Evolutionary conservation across 768 basidiomycete genomes (phyloP), one percentile per base, ranked within the genome.

Genomic region (Podaxis sp.): DNA sequence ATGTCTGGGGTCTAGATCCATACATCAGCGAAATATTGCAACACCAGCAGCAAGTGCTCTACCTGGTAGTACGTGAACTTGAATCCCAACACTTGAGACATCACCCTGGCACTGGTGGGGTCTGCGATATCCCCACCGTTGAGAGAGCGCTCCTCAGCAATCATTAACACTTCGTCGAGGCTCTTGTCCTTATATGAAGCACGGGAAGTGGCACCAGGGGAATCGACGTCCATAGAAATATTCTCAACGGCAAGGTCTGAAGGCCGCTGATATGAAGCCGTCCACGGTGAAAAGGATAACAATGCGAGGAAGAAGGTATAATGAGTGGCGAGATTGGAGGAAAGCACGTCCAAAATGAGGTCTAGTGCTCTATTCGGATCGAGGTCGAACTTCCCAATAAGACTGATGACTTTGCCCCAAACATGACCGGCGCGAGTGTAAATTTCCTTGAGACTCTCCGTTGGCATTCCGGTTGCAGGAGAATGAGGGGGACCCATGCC

Each of bases 41-140:
- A 23, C 40, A 28, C 23, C 14, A 14, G 28, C 1, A 18, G 58
- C 73, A 55, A 53, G 84, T 28, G 48, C 66, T 82, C 51, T 64
- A 94, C 95, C 76, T 95, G 89, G 72, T 96, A 95, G 70, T 89
- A 87, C 7, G 83, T 81, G 67, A 97, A 96, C 73, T 99, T 99
- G 82, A 98, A 98, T n/a, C 97, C 97, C 21, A 99, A 77, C 5
- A 98, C 91, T 74, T 99, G 95, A 13, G 93, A 88, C 59, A 92
- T 75, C 21, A 92, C 88, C 54, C 84, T 80, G 25, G 87, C 78
- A 54, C 83, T 77, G 27, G 69, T 68, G 3, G 68, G 65, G 13
- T 69, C 66, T 42, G 66, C 63, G 50, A 55, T 56, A 25, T 66
- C 61, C 57, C 64, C 48, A 5, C 59, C 50, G 44, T 62, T 57